These are phyloP conservation scores for Petunia secreta DNA, from an alignment of 257 asterid species.

Conservation along the genomic window DNA sequence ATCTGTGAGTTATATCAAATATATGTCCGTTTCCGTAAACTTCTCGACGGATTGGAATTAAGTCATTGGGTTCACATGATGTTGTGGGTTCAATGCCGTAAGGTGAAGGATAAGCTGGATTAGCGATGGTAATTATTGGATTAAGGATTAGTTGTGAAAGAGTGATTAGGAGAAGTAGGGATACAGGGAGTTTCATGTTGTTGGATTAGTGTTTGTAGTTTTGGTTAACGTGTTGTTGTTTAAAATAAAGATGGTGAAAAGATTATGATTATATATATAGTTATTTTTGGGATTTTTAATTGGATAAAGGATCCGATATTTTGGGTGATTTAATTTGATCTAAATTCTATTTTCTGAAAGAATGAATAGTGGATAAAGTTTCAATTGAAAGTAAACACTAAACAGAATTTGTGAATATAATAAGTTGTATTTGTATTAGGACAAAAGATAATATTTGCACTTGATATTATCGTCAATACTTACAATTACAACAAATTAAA, in stretches of 20 bases:
- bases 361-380: not conserved
- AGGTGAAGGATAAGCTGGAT: constrained; percentile 29
- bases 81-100: constrained; percentile 31
- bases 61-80: constrained; percentile 30
- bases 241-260: not conserved
- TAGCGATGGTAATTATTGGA: constrained; percentile 36
- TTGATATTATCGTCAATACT: too few relatives aligned
- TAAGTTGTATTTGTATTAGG: not conserved
- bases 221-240: not conserved
- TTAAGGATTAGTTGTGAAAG: constrained; percentile 33
- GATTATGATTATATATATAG: not conserved
- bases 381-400: constrained; percentile 8
- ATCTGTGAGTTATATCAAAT: constrained; percentile 78
- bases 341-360: not conserved
- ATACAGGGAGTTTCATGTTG: not conserved
- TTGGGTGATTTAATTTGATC: not conserved
- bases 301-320: not conserved
- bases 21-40: constrained; percentile 84
- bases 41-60: constrained; percentile 72
- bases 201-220: not conserved
- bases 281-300: not conserved
- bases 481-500: too few relatives aligned
- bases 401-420: not conserved
- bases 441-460: too few relatives aligned
- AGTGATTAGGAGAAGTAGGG: constrained; percentile 41